phyloP scores from a whole-genome alignment of 148 eudicot genomes.

The Arctostaphylos glauca region DNA sequence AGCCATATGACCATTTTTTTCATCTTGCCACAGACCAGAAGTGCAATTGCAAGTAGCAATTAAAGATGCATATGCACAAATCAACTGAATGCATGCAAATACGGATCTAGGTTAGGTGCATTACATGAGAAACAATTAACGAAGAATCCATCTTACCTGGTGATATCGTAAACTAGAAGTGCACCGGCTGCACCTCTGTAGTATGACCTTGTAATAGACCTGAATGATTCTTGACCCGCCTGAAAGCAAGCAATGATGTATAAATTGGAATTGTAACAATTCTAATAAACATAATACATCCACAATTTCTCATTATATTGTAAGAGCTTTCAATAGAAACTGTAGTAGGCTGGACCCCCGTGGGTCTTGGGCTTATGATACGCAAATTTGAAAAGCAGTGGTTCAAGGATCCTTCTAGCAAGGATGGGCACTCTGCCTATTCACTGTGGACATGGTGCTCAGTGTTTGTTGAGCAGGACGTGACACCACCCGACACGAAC shows the following conservation, averaged over 20 bases:
- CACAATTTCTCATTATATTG: neutral
- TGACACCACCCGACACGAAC: too few species aligned
- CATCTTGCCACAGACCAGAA: neutral
- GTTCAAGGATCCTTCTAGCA: too few species aligned
- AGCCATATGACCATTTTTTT: neutral
- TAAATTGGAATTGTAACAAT: neutral
- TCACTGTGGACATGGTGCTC: too few species aligned
- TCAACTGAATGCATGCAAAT: neutral
- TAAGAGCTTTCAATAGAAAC: neutral
- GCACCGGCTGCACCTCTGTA: slow-evolving; percentile 67
- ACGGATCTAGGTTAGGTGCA: neutral
- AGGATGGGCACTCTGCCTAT: too few species aligned
- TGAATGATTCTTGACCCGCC: slow-evolving; percentile 68
- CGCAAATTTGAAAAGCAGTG: too few species aligned
- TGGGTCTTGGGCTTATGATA: too few species aligned
- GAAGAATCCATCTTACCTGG: slow-evolving; percentile 32
- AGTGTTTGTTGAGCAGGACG: too few species aligned
- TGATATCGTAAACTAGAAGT: slow-evolving; percentile 60
- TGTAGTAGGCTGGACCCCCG: too few species aligned
- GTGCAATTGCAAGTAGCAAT: neutral
- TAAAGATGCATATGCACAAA: neutral
- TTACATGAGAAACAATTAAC: neutral
- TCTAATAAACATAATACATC: neutral
- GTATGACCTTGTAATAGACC: slow-evolving; percentile 62
- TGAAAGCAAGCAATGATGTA: slow-evolving; percentile 18